Percentiles rank a stretch among this genome's conserved stretches.
Evolutionary conservation across 371 early-diverging fungal genomes (phyloP).

Genomic region (Mortierella sp.): DNA sequence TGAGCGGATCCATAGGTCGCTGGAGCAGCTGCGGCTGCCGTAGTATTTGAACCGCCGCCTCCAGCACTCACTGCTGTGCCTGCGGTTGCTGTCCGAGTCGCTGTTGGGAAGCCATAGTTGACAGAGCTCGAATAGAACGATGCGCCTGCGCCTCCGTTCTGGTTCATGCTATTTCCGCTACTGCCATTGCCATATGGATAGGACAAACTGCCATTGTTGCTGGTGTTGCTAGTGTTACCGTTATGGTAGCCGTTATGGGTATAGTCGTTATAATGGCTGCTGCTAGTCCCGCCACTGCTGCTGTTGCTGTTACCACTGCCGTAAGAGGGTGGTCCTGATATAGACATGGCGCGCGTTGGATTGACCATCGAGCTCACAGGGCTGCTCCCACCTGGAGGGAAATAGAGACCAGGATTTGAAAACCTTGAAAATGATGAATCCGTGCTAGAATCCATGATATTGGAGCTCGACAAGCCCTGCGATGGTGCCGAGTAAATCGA

Average conservation of each 20-base stretch:
- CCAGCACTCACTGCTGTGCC: constrained; percentile 2
- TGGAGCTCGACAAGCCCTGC: constrained; percentile 14
- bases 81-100: constrained; percentile 6
- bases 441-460: constrained; percentile 25
- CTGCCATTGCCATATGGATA: constrained; percentile 23
- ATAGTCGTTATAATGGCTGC: constrained; percentile 37
- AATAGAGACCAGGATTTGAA: constrained; percentile 33
- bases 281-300: background rate
- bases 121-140: constrained; percentile 25
- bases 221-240: background rate
- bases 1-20: constrained; percentile 21
- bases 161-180: constrained; percentile 2
- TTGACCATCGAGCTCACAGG: constrained; percentile 10
- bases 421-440: constrained; percentile 37
- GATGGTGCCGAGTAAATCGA: constrained; percentile 19
- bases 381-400: constrained; percentile 27
- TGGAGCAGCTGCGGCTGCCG: too few species aligned
- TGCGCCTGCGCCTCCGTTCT: constrained; percentile 19
- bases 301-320: constrained; percentile 1
- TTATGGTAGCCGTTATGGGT: constrained; percentile 21
- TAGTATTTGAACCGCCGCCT: constrained; percentile 13
- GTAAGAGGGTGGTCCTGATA: constrained; percentile 37
- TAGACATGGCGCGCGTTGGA: constrained; percentile 28
- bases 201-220: background rate
- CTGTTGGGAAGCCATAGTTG: constrained; percentile 27